Conservation (phyloP, 352 stramenopile species). For the Globisporangium splendens region DNA sequence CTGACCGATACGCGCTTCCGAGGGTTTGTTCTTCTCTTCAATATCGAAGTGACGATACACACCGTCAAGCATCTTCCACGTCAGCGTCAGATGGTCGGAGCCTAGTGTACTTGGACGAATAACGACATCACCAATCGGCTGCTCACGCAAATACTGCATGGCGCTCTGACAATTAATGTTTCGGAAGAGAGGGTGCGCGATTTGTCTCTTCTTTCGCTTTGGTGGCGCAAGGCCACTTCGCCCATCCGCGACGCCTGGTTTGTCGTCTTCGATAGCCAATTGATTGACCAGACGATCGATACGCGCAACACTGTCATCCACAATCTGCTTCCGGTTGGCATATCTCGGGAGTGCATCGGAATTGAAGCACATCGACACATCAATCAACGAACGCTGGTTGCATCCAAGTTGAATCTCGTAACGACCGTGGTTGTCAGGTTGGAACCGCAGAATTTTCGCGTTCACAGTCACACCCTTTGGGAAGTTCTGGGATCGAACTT, state of each 20-base stretch:
- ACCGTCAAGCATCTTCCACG: slow-evolving; percentile 86
- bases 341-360: slow-evolving; percentile 51
- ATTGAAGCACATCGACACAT: slow-evolving; percentile 75
- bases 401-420: slow-evolving; percentile 78
- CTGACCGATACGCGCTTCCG: slow-evolving; percentile 73
- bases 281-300: slow-evolving; percentile 79
- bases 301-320: slow-evolving; percentile 63
- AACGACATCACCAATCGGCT: slow-evolving; percentile 78
- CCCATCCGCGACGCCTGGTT: slow-evolving; percentile 27
- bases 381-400: slow-evolving; percentile 66
- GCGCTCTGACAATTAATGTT: slow-evolving; percentile 84
- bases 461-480: slow-evolving; percentile 87
- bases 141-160: slow-evolving; percentile 79
- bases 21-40: slow-evolving; percentile 84
- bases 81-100: slow-evolving; percentile 82
- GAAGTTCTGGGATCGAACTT: slow-evolving; percentile 58
- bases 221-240: slow-evolving; percentile 26
- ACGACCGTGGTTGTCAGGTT: slow-evolving; percentile 68
- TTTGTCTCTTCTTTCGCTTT: slow-evolving; percentile 84
- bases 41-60: slow-evolving; percentile 89
- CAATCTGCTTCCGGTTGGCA: slow-evolving; percentile 48
- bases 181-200: slow-evolving; percentile 80
- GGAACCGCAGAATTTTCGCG: slow-evolving; percentile 71
- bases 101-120: slow-evolving; percentile 83
- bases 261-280: slow-evolving; percentile 72